Evolutionary conservation across 768 basidiomycete species (phyloP).

Genomic region (Pleurotus platypus): DNA sequence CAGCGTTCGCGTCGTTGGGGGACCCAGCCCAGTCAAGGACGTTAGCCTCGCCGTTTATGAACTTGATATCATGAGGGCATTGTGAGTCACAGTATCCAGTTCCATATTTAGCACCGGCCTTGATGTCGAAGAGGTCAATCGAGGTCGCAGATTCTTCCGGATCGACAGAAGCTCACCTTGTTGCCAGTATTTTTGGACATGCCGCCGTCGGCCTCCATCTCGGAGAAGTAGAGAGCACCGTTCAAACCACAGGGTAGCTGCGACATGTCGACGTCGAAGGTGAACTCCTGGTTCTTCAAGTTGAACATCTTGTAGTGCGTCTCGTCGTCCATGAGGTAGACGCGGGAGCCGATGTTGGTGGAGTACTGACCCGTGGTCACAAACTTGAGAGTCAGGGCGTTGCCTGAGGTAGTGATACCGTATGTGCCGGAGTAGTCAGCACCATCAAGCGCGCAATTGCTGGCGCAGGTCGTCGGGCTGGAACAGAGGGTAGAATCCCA

Average conservation of each 20-base stretch:
- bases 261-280: constrained; percentile 60
- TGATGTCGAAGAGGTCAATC: constrained; percentile 22
- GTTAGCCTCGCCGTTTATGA: constrained; percentile 33
- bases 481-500: constrained; percentile 37
- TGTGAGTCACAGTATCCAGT: constrained; percentile 21
- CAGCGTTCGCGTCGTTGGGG: constrained; percentile 28
- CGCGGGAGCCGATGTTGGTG: constrained; percentile 16
- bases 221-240: constrained; percentile 29
- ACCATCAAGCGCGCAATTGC: constrained; percentile 19
- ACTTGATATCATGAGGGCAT: constrained; percentile 43
- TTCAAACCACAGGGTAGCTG: constrained; percentile 48
- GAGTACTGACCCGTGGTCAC: constrained; percentile 19
- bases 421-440: constrained; percentile 33
- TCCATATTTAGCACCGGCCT: constrained; percentile 31
- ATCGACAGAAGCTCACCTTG: constrained; percentile 15
- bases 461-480: constrained; percentile 16
- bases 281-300: constrained; percentile 55
- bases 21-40: constrained; percentile 8
- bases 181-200: neutral
- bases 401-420: constrained; percentile 31
- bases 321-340: constrained; percentile 28
- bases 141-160: no score
- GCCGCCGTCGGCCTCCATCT: constrained; percentile 7
- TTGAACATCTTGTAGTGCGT: constrained; percentile 36
- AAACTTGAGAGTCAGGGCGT: constrained; percentile 30